A percentile compares a stretch with the other conserved stretches of the same genome.
These are phyloP conservation scores for Litsea cubeba DNA, from an alignment of 164 flowering plant genomes.

Conservation along the genomic window DNA sequence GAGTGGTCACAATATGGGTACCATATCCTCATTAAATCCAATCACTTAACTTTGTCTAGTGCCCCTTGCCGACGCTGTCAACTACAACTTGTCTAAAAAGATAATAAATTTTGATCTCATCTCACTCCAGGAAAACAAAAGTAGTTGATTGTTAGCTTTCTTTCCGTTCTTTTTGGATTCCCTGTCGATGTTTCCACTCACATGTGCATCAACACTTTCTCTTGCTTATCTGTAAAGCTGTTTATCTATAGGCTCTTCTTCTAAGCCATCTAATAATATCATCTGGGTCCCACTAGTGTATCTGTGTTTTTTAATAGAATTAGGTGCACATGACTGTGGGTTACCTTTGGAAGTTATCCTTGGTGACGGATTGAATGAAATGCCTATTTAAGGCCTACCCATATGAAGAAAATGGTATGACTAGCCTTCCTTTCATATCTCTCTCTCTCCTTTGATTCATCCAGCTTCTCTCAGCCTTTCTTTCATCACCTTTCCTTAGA, in stretches of 20 bases:
- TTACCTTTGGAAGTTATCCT: neutral
- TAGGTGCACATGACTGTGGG: slow-evolving; percentile 5
- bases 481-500: neutral
- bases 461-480: neutral
- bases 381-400: slow-evolving; percentile 2
- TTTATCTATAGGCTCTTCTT: neutral
- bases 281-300: neutral
- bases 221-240: slow-evolving; percentile 9
- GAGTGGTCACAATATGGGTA: slow-evolving; percentile 6
- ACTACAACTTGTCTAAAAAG: neutral
- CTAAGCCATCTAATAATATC: slow-evolving; percentile 2
- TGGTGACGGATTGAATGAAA: neutral
- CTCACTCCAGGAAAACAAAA: neutral
- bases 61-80: neutral
- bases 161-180: neutral
- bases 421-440: neutral
- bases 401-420: neutral
- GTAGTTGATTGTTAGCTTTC: neutral
- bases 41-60: neutral
- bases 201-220: slow-evolving; percentile 3
- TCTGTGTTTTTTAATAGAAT: neutral
- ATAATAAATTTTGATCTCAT: neutral
- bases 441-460: neutral
- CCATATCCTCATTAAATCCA: neutral
- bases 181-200: slow-evolving; percentile 4